A percentile compares a stretch with the other conserved stretches of the same genome.
Evolutionary conservation across 768 basidiomycete species (phyloP).

Genomic region (Rickenella mellea): DNA sequence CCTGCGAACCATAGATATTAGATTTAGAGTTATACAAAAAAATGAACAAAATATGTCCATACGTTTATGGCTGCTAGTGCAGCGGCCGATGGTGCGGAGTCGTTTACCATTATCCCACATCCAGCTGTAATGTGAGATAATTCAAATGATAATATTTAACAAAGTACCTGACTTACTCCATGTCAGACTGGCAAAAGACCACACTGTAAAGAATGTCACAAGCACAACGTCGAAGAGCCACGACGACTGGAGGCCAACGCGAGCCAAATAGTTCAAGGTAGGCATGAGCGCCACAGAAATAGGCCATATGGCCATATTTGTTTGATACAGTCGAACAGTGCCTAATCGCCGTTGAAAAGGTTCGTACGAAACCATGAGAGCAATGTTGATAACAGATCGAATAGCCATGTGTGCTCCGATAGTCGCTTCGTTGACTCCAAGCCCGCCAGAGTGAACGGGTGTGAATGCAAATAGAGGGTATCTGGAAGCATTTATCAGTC

Average conservation of each 20-base stretch:
- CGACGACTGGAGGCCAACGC: background rate
- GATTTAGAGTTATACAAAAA: background rate
- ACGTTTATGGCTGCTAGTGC: constrained; percentile 10
- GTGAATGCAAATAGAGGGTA: constrained; percentile 9
- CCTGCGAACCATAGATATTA: background rate
- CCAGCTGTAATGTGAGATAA: background rate
- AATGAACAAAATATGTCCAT: background rate
- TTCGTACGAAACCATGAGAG: constrained; percentile 1
- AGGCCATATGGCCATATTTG: constrained; percentile 4
- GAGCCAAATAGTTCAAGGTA: constrained; percentile 3
- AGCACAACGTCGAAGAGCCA: constrained; percentile 2
- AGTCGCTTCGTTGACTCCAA: constrained; percentile 8
- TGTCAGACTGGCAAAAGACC: constrained; percentile 2
- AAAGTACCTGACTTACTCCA: constrained; percentile 4
- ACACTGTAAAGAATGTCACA: constrained; percentile 4
- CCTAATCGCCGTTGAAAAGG: constrained; percentile 4
- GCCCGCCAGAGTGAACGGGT: constrained; percentile 7
- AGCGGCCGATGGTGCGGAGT: constrained; percentile 7
- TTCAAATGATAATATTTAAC: background rate
- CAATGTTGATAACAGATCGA: constrained; percentile 6
- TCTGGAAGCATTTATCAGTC: background rate
- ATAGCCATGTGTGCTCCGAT: constrained; percentile 9
- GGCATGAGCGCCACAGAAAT: constrained; percentile 4
- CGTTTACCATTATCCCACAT: constrained; percentile 6
- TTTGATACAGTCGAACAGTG: constrained; percentile 3